phyloP scores from a whole-genome alignment of 73 alveolate genomes.

The Halteria grandinella region DNA sequence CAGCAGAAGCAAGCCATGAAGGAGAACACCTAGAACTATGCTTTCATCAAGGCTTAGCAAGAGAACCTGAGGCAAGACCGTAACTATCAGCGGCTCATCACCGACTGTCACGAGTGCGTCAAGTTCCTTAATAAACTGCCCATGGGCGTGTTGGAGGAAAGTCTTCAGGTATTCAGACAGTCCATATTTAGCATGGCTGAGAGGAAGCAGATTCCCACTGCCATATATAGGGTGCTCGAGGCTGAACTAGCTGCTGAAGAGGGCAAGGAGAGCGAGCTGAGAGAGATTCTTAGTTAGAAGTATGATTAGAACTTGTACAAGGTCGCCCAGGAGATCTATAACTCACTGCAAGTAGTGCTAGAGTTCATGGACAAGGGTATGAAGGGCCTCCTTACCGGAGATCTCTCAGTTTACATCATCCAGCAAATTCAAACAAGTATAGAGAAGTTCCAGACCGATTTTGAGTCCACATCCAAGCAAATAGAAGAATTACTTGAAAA shows the following conservation, averaged over 20 bases:
- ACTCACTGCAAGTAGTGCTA: constrained; percentile 58
- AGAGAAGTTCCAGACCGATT: constrained; percentile 21
- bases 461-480: constrained; percentile 15
- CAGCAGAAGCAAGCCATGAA: neutral
- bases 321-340: constrained; percentile 66
- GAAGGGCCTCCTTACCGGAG: constrained; percentile 88
- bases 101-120: constrained; percentile 55
- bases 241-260: constrained; percentile 3
- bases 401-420: constrained; percentile 65
- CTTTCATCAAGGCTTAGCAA: constrained; percentile 13
- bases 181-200: constrained; percentile 5
- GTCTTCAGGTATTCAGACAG: constrained; percentile 27
- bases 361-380: constrained; percentile 85
- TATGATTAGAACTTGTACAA: constrained; percentile 15
- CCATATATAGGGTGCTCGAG: neutral
- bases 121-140: constrained; percentile 49
- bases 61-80: constrained; percentile 13
- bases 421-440: constrained; percentile 49
- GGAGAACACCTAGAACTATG: neutral
- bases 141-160: constrained; percentile 38
- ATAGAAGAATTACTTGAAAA: constrained; percentile 40
- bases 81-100: constrained; percentile 34
- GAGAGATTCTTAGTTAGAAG: neutral
- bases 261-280: neutral
- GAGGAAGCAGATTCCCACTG: constrained; percentile 17